Percentiles rank a stretch among this genome's conserved stretches.
Evolutionary conservation across 1,139 yeast genomes (phyloP).

Genomic region (Protomyces inundatus): DNA sequence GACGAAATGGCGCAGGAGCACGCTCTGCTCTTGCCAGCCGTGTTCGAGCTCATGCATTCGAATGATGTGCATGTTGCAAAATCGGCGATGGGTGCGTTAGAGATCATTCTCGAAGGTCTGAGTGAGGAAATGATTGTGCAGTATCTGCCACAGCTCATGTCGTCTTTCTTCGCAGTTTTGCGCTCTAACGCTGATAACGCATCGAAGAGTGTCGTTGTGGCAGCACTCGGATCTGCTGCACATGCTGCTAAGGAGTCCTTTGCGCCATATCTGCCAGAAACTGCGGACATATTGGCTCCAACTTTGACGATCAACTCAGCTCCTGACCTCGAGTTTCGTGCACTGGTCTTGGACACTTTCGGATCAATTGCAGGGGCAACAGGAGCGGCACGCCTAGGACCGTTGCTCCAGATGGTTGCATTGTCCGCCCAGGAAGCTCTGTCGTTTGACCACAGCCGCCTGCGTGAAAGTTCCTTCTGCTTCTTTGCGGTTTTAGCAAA

Average conservation of each 20-base stretch:
- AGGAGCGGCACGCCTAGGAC: constrained; percentile 79
- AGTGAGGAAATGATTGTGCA: constrained; percentile 72
- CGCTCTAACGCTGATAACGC: constrained; percentile 13
- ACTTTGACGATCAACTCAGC: constrained; percentile 46
- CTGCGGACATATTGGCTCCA: constrained; percentile 75
- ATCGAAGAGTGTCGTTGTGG: constrained; percentile 58
- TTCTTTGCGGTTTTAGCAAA: constrained; percentile 91
- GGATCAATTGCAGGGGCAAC: constrained; percentile 97
- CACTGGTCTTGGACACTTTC: constrained; percentile 85
- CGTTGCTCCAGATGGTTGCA: constrained; percentile 81
- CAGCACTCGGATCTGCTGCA: constrained; percentile 96
- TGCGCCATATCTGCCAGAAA: constrained; percentile 75
- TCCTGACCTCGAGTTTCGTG: constrained; percentile 45
- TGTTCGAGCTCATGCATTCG: constrained; percentile 84
- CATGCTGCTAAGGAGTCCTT: constrained; percentile 88
- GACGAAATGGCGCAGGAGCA: constrained; percentile 76
- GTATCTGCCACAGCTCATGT: constrained; percentile 84
- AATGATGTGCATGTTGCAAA: constrained; percentile 79
- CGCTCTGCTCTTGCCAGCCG: constrained; percentile 73
- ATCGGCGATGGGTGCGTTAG: constrained; percentile 85
- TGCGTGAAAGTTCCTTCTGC: constrained; percentile 94
- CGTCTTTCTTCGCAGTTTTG: constrained; percentile 78
- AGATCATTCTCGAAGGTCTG: constrained; percentile 86
- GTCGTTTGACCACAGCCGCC: constrained; percentile 70
- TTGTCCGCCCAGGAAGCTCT: constrained; percentile 81